Evolutionary conservation across 768 basidiomycete species (phyloP), one percentile per base, ranked within the genome.

Genomic region (Mycena rosella): DNA sequence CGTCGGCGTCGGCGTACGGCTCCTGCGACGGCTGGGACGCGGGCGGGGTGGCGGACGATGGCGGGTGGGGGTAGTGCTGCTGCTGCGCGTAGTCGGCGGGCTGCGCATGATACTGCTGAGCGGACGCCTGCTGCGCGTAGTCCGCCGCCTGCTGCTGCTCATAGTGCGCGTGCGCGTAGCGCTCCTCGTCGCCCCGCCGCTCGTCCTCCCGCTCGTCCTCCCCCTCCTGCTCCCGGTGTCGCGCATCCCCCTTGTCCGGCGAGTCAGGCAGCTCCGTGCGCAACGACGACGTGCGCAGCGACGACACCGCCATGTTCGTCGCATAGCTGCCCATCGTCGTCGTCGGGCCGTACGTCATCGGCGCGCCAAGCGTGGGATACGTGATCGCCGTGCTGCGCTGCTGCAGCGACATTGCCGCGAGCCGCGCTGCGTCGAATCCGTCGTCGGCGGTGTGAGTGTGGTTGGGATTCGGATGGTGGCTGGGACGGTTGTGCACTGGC

Each of bases 241-340:
- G 45, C n/a, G 44, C 11, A 11, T 55, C 45, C 3, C 38, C 60
- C 54, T 62, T 62, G 5, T n/a, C 10, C 36, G 60, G 66, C 22
- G 48, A 51, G 9, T 68, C 67, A 6, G 67, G 61, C 22, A 68
- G 18, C 67, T 68, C 67, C 26, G 67, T 68, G 45, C 67, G 38
- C 26, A 68, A 24, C 9, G 56, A 59, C 42, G 67, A 68, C 34
- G n/a, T n/a, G n/a, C 67, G 38, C 26, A 68, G 29, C 9, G 56
- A 59, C 42, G 67, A 68, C 34, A 68, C 67, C 20, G 57, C 64
- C 63, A 62, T 62, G 14, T 44, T 44, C 9, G 40, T 62, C 51
- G 48, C 42, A 22, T 49, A 67, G 44, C 52, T 60, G 52, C 65
- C 55, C 57, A 24, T 8, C 55, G n/a, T 18, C 20, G 42, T 58